Conservation (phyloP, 495 filamentous ascomycete species). For the Terfezia claveryi region DNA sequence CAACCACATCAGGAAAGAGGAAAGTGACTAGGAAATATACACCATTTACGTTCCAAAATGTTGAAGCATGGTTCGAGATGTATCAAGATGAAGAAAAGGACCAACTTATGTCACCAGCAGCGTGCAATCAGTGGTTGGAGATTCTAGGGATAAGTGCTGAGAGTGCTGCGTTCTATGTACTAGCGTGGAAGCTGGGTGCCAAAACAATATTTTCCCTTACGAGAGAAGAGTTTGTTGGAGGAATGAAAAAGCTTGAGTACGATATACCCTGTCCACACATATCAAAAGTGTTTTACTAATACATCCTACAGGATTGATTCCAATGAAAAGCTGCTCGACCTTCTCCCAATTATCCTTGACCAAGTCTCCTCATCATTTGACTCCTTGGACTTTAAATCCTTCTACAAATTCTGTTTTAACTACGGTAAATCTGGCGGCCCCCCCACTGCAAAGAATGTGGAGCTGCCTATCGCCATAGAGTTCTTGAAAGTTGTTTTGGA, state of each 20-base stretch:
- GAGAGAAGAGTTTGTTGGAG: conserved; percentile 9
- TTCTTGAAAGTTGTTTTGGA: conserved; percentile 12
- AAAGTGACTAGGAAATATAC: neutral
- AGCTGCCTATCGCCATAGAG: conserved; percentile 11
- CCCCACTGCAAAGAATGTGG: conserved; percentile 9
- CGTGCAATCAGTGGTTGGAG: conserved; percentile 12
- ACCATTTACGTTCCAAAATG: neutral
- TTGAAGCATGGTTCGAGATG: conserved; percentile 2
- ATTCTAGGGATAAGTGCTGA: conserved; percentile 9
- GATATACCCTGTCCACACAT: neutral
- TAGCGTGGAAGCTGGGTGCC: conserved; percentile 11
- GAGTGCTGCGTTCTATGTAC: conserved; percentile 11
- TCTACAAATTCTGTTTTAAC: conserved; percentile 18
- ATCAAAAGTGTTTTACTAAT: conserved; percentile 1
- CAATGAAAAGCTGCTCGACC: conserved; percentile 9
- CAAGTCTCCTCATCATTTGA: neutral
- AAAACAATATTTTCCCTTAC: conserved; percentile 9
- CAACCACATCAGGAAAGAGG: neutral
- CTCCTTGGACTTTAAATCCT: conserved; percentile 10
- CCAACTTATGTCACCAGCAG: neutral
- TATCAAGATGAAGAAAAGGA: conserved; percentile 1
- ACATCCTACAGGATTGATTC: conserved; percentile 5
- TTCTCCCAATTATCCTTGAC: conserved; percentile 6
- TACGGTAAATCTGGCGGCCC: conserved; percentile 13
- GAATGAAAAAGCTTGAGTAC: conserved; percentile 11